Percentiles rank a stretch among this genome's conserved stretches.
Evolutionary conservation across 139 green algal species (phyloP).

Genomic region (Chlorella sp.): DNA sequence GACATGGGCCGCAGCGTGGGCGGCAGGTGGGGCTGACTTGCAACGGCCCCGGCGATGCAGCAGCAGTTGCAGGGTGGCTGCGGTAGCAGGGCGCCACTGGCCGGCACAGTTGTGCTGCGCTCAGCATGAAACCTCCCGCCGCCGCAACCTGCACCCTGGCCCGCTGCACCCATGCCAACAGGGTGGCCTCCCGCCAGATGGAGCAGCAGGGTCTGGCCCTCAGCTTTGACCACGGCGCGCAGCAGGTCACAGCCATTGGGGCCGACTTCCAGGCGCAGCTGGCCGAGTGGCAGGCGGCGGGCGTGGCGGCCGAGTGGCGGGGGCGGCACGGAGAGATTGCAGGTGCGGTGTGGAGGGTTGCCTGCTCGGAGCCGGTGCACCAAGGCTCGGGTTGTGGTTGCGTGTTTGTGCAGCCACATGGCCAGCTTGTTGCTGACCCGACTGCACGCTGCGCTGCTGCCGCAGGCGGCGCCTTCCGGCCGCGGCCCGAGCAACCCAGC

Average conservation of each 20-base stretch:
- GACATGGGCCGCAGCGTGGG: constrained; percentile 24
- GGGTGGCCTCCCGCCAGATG: neutral
- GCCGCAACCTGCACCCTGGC: neutral
- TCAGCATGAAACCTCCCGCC: too few relatives aligned
- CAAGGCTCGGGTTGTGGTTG: neutral
- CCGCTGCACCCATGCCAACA: neutral
- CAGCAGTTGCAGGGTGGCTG: too few relatives aligned
- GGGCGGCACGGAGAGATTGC: neutral
- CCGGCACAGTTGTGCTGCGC: too few relatives aligned
- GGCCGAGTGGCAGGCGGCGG: constrained; percentile 6
- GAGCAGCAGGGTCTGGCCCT: neutral
- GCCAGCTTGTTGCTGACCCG: too few relatives aligned
- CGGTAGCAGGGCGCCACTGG: too few relatives aligned
- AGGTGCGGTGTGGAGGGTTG: neutral
- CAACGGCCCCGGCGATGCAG: neutral
- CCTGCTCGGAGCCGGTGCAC: neutral
- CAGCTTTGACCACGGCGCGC: constrained; percentile 12
- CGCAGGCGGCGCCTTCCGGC: neutral
- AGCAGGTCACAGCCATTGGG: constrained; percentile 7
- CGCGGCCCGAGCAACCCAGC: neutral
- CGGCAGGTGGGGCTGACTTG: neutral
- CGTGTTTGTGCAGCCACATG: neutral
- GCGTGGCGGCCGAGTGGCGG: constrained; percentile 1
- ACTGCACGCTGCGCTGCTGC: too few relatives aligned
- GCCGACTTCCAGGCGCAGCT: constrained; percentile 1